Percentiles rank a stretch among this genome's conserved stretches.
phyloP scores from a whole-genome alignment of 352 stramenopile genomes.

The Pythium rishiriense region DNA sequence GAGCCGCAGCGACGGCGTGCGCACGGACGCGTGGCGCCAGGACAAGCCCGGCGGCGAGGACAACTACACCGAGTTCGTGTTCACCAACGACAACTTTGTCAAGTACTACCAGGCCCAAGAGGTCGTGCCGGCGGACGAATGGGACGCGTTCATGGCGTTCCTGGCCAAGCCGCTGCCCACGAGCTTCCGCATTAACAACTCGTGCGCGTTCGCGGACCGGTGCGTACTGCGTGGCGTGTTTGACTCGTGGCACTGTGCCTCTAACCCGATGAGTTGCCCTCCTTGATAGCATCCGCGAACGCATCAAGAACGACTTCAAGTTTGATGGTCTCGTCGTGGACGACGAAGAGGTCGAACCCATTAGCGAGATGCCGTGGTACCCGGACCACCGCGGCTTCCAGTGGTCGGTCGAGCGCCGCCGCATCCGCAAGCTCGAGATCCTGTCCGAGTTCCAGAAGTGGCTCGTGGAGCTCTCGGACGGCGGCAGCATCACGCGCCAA shows the following conservation, averaged over 20 bases:
- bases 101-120: slow-evolving; percentile 89
- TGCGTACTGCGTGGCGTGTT: slow-evolving; percentile 33
- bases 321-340: slow-evolving; percentile 83
- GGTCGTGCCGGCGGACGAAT: slow-evolving; percentile 84
- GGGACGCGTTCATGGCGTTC: slow-evolving; percentile 88
- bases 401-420: slow-evolving; percentile 86
- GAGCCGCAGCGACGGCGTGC: slow-evolving; percentile 35
- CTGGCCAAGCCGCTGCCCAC: slow-evolving; percentile 89
- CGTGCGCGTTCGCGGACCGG: slow-evolving; percentile 81
- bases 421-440: slow-evolving; percentile 91
- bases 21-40: slow-evolving; percentile 31
- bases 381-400: slow-evolving; percentile 88
- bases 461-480: slow-evolving; percentile 94
- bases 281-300: slow-evolving; percentile 70
- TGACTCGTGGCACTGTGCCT: too few relatives aligned
- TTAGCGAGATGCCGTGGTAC: slow-evolving; percentile 90
- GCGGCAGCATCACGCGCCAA: slow-evolving; percentile 96
- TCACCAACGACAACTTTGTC: slow-evolving; percentile 85
- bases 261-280: background rate
- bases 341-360: slow-evolving; percentile 78
- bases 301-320: slow-evolving; percentile 84
- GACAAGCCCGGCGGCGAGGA: slow-evolving; percentile 43
- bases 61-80: slow-evolving; percentile 84
- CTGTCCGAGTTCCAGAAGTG: slow-evolving; percentile 95
- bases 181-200: slow-evolving; percentile 93